Conservation (phyloP, 2,329 filamentous ascomycete species). For the Alternaria tenuissima region DNA sequence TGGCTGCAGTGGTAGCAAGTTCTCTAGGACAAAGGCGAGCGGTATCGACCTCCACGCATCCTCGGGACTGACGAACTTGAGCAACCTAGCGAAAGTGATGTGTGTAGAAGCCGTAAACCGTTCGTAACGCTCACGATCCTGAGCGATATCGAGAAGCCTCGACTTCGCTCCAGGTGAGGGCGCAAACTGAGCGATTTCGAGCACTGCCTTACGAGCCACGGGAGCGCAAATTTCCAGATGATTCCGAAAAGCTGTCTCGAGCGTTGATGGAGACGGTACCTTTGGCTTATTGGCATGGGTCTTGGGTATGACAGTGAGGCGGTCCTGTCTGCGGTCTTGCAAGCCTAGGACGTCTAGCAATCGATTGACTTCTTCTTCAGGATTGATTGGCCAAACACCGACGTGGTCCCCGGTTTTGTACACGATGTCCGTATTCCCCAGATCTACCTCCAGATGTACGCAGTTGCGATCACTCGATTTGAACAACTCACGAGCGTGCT, state of each 20-base stretch:
- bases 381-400: slow-evolving; percentile 53
- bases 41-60: slow-evolving; percentile 46
- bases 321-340: slow-evolving; percentile 21
- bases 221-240: slow-evolving; percentile 59
- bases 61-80: slow-evolving; percentile 39
- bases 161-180: slow-evolving; percentile 44
- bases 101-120: slow-evolving; percentile 42
- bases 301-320: slow-evolving; percentile 40
- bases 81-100: slow-evolving; percentile 51
- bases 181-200: slow-evolving; percentile 52
- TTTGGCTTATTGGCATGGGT: slow-evolving; percentile 43
- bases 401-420: slow-evolving; percentile 58
- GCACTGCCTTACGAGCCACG: slow-evolving; percentile 45
- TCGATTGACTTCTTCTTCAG: slow-evolving; percentile 48
- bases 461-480: slow-evolving; percentile 50
- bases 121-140: slow-evolving; percentile 47
- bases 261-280: slow-evolving; percentile 53
- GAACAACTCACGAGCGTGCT: slow-evolving; percentile 47
- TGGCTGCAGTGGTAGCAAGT: slow-evolving; percentile 36
- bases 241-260: slow-evolving; percentile 53
- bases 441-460: slow-evolving; percentile 53
- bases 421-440: slow-evolving; percentile 46
- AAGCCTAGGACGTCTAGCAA: slow-evolving; percentile 43
- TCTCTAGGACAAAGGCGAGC: slow-evolving; percentile 44
- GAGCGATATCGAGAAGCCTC: slow-evolving; percentile 41